Conservation (phyloP, 176 grass and related monocot genomes). For the Carex kokanica region DNA sequence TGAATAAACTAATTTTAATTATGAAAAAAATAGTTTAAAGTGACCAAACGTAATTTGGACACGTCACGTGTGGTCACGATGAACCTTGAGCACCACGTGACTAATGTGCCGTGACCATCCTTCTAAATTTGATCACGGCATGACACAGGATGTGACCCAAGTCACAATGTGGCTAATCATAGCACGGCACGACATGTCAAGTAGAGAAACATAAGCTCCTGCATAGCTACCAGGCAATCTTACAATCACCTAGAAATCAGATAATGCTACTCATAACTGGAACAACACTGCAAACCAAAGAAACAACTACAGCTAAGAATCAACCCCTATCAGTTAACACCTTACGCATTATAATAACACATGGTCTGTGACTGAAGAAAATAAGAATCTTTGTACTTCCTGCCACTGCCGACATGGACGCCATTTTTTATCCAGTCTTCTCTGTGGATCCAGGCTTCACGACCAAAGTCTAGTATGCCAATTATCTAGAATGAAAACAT, state of each 20-base stretch:
- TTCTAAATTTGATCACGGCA: too few species aligned
- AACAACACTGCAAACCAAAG: neutral
- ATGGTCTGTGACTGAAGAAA: constrained; percentile 87
- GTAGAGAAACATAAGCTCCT: neutral
- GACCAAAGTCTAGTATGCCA: constrained; percentile 72
- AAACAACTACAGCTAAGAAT: neutral
- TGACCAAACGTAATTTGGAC: too few species aligned
- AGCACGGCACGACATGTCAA: too few species aligned
- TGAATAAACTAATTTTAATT: too few species aligned
- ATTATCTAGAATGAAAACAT: constrained; percentile 54
- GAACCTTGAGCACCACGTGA: too few species aligned
- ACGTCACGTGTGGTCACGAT: too few species aligned
- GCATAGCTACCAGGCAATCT: neutral
- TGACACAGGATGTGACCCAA: too few species aligned
- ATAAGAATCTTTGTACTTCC: constrained; percentile 96
- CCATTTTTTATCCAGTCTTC: constrained; percentile 97
- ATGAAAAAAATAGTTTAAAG: too few species aligned
- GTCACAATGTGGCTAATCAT: too few species aligned
- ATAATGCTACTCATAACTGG: neutral
- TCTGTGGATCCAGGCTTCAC: constrained; percentile 94
- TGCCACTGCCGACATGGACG: constrained; percentile 69
- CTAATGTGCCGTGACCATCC: too few species aligned
- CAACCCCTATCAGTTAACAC: neutral
- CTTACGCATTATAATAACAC: constrained; percentile 82
- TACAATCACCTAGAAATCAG: neutral